Conservation (phyloP, 768 basidiomycete species). For the Suillus discolor region DNA sequence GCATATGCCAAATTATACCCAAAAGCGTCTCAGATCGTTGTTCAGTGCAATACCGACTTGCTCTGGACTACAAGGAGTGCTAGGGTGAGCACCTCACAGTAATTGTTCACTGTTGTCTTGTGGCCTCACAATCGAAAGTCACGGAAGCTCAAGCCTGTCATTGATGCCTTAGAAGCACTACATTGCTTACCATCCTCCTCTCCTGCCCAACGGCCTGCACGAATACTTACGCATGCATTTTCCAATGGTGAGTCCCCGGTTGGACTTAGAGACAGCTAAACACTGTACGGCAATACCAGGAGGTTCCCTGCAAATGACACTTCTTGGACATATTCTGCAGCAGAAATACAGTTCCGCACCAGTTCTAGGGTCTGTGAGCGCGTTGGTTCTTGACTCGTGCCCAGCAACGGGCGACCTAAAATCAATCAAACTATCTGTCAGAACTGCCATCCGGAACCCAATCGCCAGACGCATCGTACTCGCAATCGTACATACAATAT, state of each 20-base stretch:
- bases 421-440: slow-evolving; percentile 21
- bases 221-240: slow-evolving; percentile 30
- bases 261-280: not conserved
- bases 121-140: slow-evolving; percentile 18
- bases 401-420: slow-evolving; percentile 18
- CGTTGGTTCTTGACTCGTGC: slow-evolving; percentile 28
- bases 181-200: slow-evolving; percentile 19
- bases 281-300: slow-evolving; percentile 16
- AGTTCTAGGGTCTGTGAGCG: slow-evolving; percentile 13
- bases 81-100: slow-evolving; percentile 17
- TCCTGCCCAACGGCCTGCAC: slow-evolving; percentile 12
- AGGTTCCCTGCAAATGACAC: slow-evolving; percentile 23
- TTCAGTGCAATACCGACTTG: slow-evolving; percentile 24
- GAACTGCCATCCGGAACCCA: slow-evolving; percentile 23
- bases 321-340: slow-evolving; percentile 21
- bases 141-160: slow-evolving; percentile 22
- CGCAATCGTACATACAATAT: slow-evolving; percentile 14
- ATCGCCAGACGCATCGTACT: slow-evolving; percentile 17
- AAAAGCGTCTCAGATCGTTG: slow-evolving; percentile 28
- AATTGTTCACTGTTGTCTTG: not conserved
- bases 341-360: slow-evolving; percentile 18
- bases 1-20: slow-evolving; percentile 30
- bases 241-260: slow-evolving; percentile 27
- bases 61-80: slow-evolving; percentile 16
- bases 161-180: slow-evolving; percentile 25